Evolutionary conservation across 1,284 basidiomycete genomes (phyloP).

Genomic region (Ceratobasidium sp.): DNA sequence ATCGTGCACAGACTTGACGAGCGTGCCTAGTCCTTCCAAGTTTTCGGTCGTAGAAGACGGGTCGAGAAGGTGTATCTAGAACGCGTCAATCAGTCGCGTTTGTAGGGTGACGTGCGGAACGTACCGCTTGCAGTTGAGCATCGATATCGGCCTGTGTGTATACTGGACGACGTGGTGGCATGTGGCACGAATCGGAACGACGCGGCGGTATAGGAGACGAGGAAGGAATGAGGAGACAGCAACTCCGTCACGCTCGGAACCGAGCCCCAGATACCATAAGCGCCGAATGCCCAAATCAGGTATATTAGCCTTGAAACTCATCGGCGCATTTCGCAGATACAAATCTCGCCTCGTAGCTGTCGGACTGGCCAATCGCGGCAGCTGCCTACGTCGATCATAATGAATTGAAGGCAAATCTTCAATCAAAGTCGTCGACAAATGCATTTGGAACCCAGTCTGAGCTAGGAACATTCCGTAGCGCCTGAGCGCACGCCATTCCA

Average conservation of each 20-base stretch:
- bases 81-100: slow-evolving; percentile 59
- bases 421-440: background rate
- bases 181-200: background rate
- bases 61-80: slow-evolving; percentile 87
- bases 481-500: background rate
- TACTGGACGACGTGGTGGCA: slow-evolving; percentile 42
- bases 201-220: slow-evolving; percentile 4
- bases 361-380: too few relatives aligned
- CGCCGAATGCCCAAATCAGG: slow-evolving; percentile 9
- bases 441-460: background rate
- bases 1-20: slow-evolving; percentile 92
- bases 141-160: slow-evolving; percentile 45
- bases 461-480: background rate
- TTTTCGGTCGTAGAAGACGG: slow-evolving; percentile 88
- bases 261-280: slow-evolving; percentile 6
- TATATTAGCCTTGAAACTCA: background rate
- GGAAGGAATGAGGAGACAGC: background rate
- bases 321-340: background rate
- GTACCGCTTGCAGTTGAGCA: slow-evolving; percentile 44
- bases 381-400: background rate
- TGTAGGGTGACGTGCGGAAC: background rate
- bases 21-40: slow-evolving; percentile 89
- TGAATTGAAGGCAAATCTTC: background rate
- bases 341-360: too few relatives aligned
- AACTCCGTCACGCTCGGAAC: slow-evolving; percentile 10